Base-by-base conservation (phyloP, 176 grass and related monocot species). In the Lolium multiflorum region DNA sequence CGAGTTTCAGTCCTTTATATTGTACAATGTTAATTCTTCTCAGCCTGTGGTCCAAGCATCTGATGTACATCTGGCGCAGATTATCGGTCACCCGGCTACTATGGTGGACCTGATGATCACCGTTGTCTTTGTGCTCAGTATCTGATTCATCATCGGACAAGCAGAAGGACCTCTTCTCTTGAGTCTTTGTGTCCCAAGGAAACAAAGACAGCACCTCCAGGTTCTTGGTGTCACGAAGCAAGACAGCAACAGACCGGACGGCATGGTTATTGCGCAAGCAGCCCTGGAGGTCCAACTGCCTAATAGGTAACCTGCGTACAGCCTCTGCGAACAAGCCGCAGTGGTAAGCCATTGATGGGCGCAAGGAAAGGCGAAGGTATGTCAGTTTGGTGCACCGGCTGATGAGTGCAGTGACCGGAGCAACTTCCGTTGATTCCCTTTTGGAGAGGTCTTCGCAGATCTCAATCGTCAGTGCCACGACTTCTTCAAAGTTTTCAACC, bases 251-350 rank as follows among this genome's bases (percentile, higher is more conserved):
- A 1, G 64, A 55, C 47, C 31, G 8, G 26, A 58, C 4, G 12
- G 31, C 13, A 9, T 57, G 49, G 4, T 71, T 8, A 13, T 24
- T 13, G 31, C 7, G 4, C 31, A 82, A 9, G 67, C 75, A 17
- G 28, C 87, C 89, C 51, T 88, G 51, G 57, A 91, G 79, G 11
- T 6, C 66, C 69, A 74, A 85, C 37, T 28, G 82, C 82, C 1
- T 43, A 62, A 66, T 22, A 48, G 59, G 60, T 18, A 66, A 43
- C 9, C 5, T 14, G 22, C 4, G 22, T 3, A 81, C 4, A 4
- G 14, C 41, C 3, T 63, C 9, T 22, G 60, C 10, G 60, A 81
- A 20, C 1, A 64, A 17, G 59, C 6, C 10, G 47, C 63, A 38
- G 10, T 52, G 41, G 61, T 22, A 68, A 5, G 79, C 79, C 79